Evolutionary conservation across 192 early-diverging fungal genomes (phyloP).

Genomic region (Rhizophagus clarus): DNA sequence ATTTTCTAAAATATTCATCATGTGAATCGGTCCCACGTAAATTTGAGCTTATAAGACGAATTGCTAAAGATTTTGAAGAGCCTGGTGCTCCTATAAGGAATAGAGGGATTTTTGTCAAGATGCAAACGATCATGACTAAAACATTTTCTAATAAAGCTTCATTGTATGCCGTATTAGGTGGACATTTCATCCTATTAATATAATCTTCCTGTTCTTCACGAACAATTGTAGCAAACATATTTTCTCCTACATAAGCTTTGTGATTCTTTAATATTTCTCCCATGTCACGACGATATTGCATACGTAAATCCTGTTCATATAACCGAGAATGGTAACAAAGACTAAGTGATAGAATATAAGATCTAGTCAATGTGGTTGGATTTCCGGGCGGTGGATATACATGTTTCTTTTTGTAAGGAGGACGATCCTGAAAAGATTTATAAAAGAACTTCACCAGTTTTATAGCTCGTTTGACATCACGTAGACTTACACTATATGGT

Average conservation of each 20-base stretch:
- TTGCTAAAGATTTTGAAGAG: slow-evolving; percentile 28
- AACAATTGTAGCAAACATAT: not conserved
- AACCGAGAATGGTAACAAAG: not conserved
- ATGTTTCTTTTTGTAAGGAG: not conserved
- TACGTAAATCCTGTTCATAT: not conserved
- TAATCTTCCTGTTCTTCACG: slow-evolving; percentile 29
- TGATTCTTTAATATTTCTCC: not conserved
- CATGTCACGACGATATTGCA: not conserved
- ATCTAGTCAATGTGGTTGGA: not conserved
- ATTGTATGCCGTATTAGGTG: not conserved
- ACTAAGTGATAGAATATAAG: slow-evolving; percentile 21
- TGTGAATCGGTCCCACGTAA: slow-evolving; percentile 27
- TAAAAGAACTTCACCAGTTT: not conserved
- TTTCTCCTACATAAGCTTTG: not conserved
- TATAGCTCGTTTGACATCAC: slow-evolving; percentile 29
- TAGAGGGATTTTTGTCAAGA: slow-evolving; percentile 23
- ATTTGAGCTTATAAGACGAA: slow-evolving; percentile 22
- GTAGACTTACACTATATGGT: slow-evolving; percentile 21
- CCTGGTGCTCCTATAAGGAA: slow-evolving; percentile 32
- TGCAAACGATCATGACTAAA: slow-evolving; percentile 27
- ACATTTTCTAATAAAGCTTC: slow-evolving; percentile 27
- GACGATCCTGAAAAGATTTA: not conserved
- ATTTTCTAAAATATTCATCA: slow-evolving; percentile 21
- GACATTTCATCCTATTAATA: not conserved
- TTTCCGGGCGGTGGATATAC: not conserved